Percentiles rank a stretch among this genome's conserved stretches.
Evolutionary conservation across 2,329 filamentous ascomycete species (phyloP).

Genomic region (Aspergillus carbonarius): DNA sequence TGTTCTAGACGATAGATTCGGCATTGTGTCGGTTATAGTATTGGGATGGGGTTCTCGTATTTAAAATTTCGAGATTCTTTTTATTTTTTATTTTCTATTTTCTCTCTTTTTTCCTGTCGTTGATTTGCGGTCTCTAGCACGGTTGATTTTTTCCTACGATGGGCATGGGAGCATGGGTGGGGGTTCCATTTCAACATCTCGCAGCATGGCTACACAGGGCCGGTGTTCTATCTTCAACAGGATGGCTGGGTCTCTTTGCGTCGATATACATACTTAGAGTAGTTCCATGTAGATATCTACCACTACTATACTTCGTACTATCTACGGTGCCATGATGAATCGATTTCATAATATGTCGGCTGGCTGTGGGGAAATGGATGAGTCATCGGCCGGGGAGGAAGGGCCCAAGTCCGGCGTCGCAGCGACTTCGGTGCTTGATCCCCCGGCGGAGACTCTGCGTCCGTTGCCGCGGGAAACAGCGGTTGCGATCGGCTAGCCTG

Average conservation of each 20-base stretch:
- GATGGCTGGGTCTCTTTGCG: not conserved
- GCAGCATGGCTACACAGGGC: slow-evolving; percentile 9
- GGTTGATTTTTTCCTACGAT: not conserved
- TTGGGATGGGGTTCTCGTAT: not conserved
- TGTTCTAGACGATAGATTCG: slow-evolving; percentile 65
- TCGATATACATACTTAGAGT: not conserved
- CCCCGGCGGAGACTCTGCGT: slow-evolving; percentile 9
- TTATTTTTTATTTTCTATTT: too few species aligned
- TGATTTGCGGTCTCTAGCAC: not conserved
- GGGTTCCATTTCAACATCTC: slow-evolving; percentile 13
- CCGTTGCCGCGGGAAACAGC: slow-evolving; percentile 19
- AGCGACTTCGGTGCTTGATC: slow-evolving; percentile 14
- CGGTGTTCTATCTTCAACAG: not conserved
- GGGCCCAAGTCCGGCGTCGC: slow-evolving; percentile 1
- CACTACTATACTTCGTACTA: not conserved
- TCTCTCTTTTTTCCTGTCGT: not conserved
- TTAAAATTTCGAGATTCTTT: not conserved
- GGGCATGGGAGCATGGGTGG: not conserved
- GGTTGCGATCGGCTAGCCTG: slow-evolving; percentile 9
- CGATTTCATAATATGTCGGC: not conserved
- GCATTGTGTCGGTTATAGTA: not conserved
- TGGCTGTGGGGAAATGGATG: not conserved
- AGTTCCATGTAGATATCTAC: not conserved
- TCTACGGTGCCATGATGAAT: slow-evolving; percentile 12
- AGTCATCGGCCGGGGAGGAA: slow-evolving; percentile 1